Base-by-base conservation (phyloP, 352 stramenopile genomes). In the Globisporangium megalacanthum region DNA sequence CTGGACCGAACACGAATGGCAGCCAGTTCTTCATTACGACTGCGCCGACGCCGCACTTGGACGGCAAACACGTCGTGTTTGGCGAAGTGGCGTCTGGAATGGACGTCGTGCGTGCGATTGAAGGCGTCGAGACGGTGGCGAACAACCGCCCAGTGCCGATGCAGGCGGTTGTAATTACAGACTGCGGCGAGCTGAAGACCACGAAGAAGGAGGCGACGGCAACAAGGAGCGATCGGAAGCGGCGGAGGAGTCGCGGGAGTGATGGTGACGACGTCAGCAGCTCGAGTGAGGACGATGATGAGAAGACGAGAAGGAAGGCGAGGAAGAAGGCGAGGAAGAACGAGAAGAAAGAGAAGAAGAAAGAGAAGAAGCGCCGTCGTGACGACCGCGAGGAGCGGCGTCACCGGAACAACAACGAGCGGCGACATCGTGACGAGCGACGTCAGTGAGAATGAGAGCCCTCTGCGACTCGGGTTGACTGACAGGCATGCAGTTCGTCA, bases 11-110 rank as follows among this genome's bases (percentile, higher is more conserved):
- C 64, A 87, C 83, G 3, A 93, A 93, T 49, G 82, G 83, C 35
- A 88, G 75, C 52, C 83, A 93, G 69, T 93, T 93, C 64, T 93
- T 91, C 77, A 89, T 93, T 60, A 92, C 79, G 56, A 86, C 80
- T 0, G 75, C 74, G 44, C 66, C 88, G 31, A 98, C 95, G 11
- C 92, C 95, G 6, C 96, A 99, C 64, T 75, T 99, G 35, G 95
- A 99, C 72, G 88, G 92, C 31, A 99, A 99, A 73, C 97, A 99
- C 77, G 96, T 99, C 17, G 96, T 99, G n/a, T 99, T 99, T 73
- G 97, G 97, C 19, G 89, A 97, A 61, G 97, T 99, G 14, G 68
- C 80, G 22, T 62, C 60, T 4, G 88, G 86, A 0, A 84, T 88
- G 72, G 63, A 88, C 11, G 69, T 92, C 45, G 73, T 94, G 53